Percentiles rank a stretch among this genome's conserved stretches.
phyloP scores from a whole-genome alignment of 1,139 yeast species.

The Protomyces macrosporus region DNA sequence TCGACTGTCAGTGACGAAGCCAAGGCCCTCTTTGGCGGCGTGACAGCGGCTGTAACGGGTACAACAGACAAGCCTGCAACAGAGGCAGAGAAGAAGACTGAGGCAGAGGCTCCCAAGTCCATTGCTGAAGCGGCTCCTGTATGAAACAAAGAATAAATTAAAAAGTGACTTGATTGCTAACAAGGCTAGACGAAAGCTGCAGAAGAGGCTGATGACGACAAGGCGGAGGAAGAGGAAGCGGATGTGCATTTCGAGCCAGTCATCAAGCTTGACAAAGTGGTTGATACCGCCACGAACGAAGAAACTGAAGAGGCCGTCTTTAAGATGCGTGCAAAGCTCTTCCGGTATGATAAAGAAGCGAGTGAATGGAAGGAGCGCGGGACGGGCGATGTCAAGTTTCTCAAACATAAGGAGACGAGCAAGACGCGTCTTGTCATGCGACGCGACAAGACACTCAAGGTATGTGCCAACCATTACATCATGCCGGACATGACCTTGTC shows the following conservation, averaged over 20 bases:
- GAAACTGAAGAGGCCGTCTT: slow-evolving; percentile 85
- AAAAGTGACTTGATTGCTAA: neutral
- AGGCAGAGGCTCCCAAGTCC: slow-evolving; percentile 3
- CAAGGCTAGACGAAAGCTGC: neutral
- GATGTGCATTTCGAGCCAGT: slow-evolving; percentile 96
- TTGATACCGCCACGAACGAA: slow-evolving; percentile 94
- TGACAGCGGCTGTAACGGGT: slow-evolving; percentile 8
- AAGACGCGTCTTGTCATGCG: slow-evolving; percentile 93
- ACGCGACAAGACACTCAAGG: slow-evolving; percentile 95
- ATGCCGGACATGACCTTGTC: slow-evolving; percentile 77
- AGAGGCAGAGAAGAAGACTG: neutral
- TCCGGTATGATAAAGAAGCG: slow-evolving; percentile 73
- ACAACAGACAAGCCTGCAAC: neutral
- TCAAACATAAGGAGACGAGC: slow-evolving; percentile 73
- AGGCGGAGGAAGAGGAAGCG: slow-evolving; percentile 79
- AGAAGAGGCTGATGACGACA: slow-evolving; percentile 39
- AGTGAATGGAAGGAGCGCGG: slow-evolving; percentile 99
- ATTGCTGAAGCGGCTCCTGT: slow-evolving; percentile 23
- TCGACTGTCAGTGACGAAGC: slow-evolving; percentile 21
- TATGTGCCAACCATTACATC: slow-evolving; percentile 94
- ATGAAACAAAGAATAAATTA: neutral
- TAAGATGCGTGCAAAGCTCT: slow-evolving; percentile 85
- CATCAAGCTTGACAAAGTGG: slow-evolving; percentile 80
- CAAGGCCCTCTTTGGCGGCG: slow-evolving; percentile 21
- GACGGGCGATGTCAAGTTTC: slow-evolving; percentile 94